phyloP scores from a whole-genome alignment of 2,329 filamentous ascomycete species.

The Akanthomyces dipterigenus region DNA sequence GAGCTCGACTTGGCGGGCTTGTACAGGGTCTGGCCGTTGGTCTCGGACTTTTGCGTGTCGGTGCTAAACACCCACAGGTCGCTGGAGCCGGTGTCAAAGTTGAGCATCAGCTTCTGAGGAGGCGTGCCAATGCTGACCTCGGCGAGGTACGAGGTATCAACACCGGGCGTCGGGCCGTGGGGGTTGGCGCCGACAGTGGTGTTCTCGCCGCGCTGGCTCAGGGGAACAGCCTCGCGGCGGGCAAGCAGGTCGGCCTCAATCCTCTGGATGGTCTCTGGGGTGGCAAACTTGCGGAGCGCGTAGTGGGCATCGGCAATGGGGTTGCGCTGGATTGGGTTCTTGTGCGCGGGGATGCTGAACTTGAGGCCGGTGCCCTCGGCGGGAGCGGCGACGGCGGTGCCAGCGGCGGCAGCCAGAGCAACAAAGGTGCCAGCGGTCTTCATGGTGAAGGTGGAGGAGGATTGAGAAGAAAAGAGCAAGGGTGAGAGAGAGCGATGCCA shows the following conservation, averaged over 20 bases:
- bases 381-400: background rate
- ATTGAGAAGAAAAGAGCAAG: background rate
- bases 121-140: conserved; percentile 31
- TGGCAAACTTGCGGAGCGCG: conserved; percentile 6
- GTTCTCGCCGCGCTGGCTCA: background rate
- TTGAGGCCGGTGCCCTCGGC: background rate
- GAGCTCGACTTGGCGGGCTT: conserved; percentile 31
- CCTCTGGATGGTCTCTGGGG: background rate
- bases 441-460: background rate
- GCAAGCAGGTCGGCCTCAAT: background rate
- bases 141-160: conserved; percentile 8
- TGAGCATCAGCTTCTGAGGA: conserved; percentile 31
- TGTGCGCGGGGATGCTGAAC: conserved; percentile 1
- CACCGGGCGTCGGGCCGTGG: background rate
- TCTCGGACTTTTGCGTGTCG: conserved; percentile 29
- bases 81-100: conserved; percentile 38
- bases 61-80: conserved; percentile 42
- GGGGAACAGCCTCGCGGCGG: background rate
- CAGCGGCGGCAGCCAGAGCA: conserved; percentile 8
- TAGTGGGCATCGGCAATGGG: background rate
- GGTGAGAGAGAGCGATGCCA: background rate
- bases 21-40: conserved; percentile 35
- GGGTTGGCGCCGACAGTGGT: conserved; percentile 3
- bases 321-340: conserved; percentile 1
- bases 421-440: conserved; percentile 4